Conservation (phyloP, 169 alveolate genomes). For the Plasmodium gallinaceum region DNA sequence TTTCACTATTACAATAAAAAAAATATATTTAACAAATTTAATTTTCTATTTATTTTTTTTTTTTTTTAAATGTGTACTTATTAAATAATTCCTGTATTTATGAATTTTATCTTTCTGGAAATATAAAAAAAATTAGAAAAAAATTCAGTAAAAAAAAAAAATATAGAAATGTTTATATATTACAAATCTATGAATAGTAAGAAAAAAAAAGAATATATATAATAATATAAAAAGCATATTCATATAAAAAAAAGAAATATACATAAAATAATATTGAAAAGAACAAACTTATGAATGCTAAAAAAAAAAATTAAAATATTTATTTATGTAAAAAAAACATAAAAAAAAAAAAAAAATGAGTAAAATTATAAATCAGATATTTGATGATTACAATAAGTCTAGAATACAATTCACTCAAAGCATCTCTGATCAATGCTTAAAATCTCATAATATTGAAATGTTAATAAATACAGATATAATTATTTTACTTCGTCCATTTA, state of each 20-base stretch:
- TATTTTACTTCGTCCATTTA: conserved; percentile 58
- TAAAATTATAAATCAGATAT: conserved; percentile 48
- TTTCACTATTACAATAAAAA: no score
- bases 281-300: not conserved
- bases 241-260: not conserved
- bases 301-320: not conserved
- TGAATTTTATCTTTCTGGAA: no score
- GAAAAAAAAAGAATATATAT: no score
- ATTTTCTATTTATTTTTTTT: no score
- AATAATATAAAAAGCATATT: not conserved
- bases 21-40: no score
- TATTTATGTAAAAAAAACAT: conserved; percentile 8
- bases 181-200: no score
- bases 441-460: conserved; percentile 60
- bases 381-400: conserved; percentile 57
- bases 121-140: no score
- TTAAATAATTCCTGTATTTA: no score
- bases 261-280: not conserved
- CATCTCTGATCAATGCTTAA: conserved; percentile 52
- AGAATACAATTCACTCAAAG: conserved; percentile 56
- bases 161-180: no score
- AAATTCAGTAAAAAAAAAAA: no score
- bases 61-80: no score
- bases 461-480: conserved; percentile 64
- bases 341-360: conserved; percentile 61